Percentiles rank a stretch among this genome's conserved stretches.
Evolutionary conservation across 257 asterid genomes (phyloP).

Genomic region (Sherardia arvensis): DNA sequence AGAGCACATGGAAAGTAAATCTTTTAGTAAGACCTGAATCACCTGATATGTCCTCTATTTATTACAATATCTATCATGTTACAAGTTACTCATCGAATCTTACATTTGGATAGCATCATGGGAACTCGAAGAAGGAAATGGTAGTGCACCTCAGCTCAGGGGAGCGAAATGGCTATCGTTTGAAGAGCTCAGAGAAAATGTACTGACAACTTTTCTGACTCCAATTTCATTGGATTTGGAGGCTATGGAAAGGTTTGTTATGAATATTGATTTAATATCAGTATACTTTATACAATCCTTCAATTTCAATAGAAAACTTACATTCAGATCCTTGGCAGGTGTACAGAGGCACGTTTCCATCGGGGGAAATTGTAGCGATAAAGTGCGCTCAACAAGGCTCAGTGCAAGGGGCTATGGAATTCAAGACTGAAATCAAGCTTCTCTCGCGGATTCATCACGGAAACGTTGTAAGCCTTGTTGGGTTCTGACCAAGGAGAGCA

Average conservation of each 20-base stretch:
- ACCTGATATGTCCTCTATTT: constrained; percentile 4
- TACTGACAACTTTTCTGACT: constrained; percentile 59
- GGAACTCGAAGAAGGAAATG: constrained; percentile 59
- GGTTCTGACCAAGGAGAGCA: constrained; percentile 95
- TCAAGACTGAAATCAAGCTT: constrained; percentile 87
- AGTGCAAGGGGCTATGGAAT: constrained; percentile 80
- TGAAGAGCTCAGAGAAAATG: constrained; percentile 58
- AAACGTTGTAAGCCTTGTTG: constrained; percentile 83
- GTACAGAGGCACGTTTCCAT: constrained; percentile 48
- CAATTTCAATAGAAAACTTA: not conserved
- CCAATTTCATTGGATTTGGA: constrained; percentile 69
- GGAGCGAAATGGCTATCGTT: constrained; percentile 80
- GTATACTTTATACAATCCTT: not conserved
- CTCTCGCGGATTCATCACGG: constrained; percentile 84
- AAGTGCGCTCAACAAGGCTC: constrained; percentile 92
- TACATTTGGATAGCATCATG: constrained; percentile 51
- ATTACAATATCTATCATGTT: not conserved
- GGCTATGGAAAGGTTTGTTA: constrained; percentile 91
- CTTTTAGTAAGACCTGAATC: constrained; percentile 65
- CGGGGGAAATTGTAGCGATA: constrained; percentile 65
- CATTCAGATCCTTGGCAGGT: constrained; percentile 33
- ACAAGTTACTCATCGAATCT: constrained; percentile 9
- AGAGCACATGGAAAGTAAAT: constrained; percentile 39
- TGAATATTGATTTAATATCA: too few relatives aligned
- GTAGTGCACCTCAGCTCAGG: constrained; percentile 72